phyloP scores from a whole-genome alignment of 306 rosid species.

The Argentina anserina region DNA sequence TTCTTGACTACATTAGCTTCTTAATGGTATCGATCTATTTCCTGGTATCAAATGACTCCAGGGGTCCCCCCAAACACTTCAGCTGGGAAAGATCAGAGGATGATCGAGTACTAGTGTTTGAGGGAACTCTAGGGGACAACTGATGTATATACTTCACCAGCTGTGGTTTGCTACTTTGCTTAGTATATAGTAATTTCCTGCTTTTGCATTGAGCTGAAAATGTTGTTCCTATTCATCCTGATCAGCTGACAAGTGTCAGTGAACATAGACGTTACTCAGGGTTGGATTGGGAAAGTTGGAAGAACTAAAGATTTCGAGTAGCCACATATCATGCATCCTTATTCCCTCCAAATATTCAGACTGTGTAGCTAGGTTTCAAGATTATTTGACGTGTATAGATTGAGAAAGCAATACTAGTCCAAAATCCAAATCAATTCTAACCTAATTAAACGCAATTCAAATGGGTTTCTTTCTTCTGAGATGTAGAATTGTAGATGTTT shows the following conservation, averaged over 20 bases:
- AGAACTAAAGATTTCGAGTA: not conserved
- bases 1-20: too few species aligned
- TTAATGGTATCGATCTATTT: not conserved
- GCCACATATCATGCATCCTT: not conserved
- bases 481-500: not conserved
- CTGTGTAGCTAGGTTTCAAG: not conserved
- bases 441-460: too few species aligned
- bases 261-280: constrained; percentile 47
- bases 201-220: not conserved
- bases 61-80: constrained; percentile 31
- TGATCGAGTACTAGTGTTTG: constrained; percentile 9
- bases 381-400: not conserved
- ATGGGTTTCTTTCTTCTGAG: too few species aligned
- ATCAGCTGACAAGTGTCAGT: not conserved
- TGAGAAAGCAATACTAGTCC: not conserved
- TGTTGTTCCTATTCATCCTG: not conserved
- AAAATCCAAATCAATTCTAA: not conserved
- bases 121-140: constrained; percentile 26
- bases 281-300: constrained; percentile 12
- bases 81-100: not conserved
- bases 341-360: too few species aligned
- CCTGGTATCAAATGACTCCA: constrained; percentile 19
- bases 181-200: not conserved
- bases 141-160: not conserved
- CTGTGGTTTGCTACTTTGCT: not conserved